Evolutionary conservation across 495 filamentous ascomycete genomes (phyloP).

Genomic region (Podospora conica): DNA sequence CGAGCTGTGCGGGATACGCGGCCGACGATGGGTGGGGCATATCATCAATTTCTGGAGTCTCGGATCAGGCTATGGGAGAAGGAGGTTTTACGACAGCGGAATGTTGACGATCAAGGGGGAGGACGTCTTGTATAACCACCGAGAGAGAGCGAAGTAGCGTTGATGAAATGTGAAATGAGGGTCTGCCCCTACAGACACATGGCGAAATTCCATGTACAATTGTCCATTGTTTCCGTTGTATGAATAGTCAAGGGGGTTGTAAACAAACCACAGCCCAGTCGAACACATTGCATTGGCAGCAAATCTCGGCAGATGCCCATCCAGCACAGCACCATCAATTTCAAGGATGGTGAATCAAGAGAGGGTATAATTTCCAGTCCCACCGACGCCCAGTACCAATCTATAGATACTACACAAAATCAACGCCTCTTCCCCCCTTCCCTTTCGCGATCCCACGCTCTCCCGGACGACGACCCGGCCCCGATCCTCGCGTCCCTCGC

Average conservation of each 20-base stretch:
- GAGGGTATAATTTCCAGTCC: not conserved
- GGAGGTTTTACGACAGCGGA: not conserved
- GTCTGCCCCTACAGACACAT: not conserved
- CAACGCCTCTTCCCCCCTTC: not conserved
- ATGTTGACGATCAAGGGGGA: not conserved
- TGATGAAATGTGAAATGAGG: not conserved
- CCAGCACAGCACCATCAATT: too few relatives aligned
- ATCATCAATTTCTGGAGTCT: not conserved
- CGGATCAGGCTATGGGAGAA: not conserved
- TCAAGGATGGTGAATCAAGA: not conserved
- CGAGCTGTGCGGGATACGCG: not conserved
- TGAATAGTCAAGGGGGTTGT: not conserved
- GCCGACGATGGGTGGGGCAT: not conserved
- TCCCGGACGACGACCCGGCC: not conserved
- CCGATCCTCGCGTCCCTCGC: constrained; percentile 45
- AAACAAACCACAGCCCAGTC: not conserved
- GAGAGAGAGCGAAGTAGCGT: not conserved
- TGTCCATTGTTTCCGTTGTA: too few relatives aligned
- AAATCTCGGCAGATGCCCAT: too few relatives aligned
- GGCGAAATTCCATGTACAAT: not conserved
- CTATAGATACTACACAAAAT: not conserved
- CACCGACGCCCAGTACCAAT: not conserved
- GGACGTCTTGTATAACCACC: not conserved
- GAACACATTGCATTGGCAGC: too few relatives aligned
- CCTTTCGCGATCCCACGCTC: not conserved